Conservation (phyloP, 768 basidiomycete genomes). For the Pleurotus tuoliensis region DNA sequence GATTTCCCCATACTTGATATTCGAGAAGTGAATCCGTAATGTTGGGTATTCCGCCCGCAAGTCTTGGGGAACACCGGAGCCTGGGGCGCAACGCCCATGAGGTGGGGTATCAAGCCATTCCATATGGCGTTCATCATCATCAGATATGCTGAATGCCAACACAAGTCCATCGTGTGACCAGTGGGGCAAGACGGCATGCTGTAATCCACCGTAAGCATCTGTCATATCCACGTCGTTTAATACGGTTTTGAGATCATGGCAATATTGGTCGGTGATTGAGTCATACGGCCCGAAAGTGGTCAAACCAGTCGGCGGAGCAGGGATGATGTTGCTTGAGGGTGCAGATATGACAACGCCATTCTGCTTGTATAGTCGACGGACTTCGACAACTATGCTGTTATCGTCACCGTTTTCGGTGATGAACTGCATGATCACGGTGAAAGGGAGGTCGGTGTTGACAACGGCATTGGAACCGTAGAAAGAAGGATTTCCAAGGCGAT, state of each 20-base stretch:
- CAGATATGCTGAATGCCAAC: slow-evolving; percentile 34
- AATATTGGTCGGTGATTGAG: slow-evolving; percentile 35
- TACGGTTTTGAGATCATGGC: slow-evolving; percentile 23
- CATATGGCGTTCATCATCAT: slow-evolving; percentile 23
- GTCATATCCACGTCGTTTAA: slow-evolving; percentile 29
- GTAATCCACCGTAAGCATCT: slow-evolving; percentile 21
- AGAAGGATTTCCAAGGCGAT: slow-evolving; percentile 12
- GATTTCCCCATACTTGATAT: slow-evolving; percentile 37
- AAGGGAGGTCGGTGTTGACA: slow-evolving; percentile 31
- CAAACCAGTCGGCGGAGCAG: too few species aligned
- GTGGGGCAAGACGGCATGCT: too few species aligned
- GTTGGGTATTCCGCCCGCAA: slow-evolving; percentile 27
- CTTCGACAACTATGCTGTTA: slow-evolving; percentile 11
- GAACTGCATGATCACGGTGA: slow-evolving; percentile 38
- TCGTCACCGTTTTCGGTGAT: slow-evolving; percentile 25
- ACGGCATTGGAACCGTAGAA: slow-evolving; percentile 37
- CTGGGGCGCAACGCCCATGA: slow-evolving; percentile 33
- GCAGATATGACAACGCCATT: background rate
- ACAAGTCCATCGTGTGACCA: slow-evolving; percentile 23
- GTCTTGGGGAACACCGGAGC: slow-evolving; percentile 30
- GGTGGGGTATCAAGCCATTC: background rate
- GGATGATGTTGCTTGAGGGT: slow-evolving; percentile 15
- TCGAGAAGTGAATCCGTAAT: slow-evolving; percentile 33
- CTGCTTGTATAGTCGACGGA: slow-evolving; percentile 16
- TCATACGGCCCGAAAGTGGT: slow-evolving; percentile 19